Conservation (phyloP, 495 filamentous ascomycete genomes). For the Penicillium robsamsonii region DNA sequence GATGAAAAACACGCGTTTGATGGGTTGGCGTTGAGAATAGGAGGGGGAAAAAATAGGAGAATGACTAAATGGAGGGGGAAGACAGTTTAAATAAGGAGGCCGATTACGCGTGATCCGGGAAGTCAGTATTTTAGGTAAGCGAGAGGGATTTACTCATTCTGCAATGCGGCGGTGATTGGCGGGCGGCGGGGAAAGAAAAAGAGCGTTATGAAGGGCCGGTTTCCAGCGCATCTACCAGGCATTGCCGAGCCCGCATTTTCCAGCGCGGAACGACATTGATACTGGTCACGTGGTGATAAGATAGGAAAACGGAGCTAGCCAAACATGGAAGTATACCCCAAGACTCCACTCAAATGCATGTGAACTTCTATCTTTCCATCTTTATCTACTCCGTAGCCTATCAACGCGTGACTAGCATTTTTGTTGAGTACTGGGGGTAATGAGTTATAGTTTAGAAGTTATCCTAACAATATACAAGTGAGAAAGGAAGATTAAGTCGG, state of each 20-base stretch:
- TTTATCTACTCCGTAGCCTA: neutral
- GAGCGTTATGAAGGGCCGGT: slow-evolving; percentile 46
- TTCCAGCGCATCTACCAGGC: slow-evolving; percentile 35
- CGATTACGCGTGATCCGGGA: slow-evolving; percentile 29
- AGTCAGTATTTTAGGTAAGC: slow-evolving; percentile 24
- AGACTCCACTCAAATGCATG: neutral
- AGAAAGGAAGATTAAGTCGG: neutral
- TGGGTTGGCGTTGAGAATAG: slow-evolving; percentile 20
- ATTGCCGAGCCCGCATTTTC: slow-evolving; percentile 26
- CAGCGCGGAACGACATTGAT: slow-evolving; percentile 8
- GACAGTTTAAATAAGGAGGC: slow-evolving; percentile 27
- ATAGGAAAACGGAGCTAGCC: neutral
- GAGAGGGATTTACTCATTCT: slow-evolving; percentile 26
- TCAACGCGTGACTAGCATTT: neutral
- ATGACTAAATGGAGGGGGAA: slow-evolving; percentile 19
- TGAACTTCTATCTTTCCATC: neutral
- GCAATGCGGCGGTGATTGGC: slow-evolving; percentile 44
- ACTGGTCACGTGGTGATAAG: slow-evolving; percentile 28
- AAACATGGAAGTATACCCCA: neutral
- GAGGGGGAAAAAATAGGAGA: slow-evolving; percentile 20
- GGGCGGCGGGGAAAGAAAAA: slow-evolving; percentile 36
- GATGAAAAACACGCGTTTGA: slow-evolving; percentile 35
- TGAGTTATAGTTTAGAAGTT: neutral
- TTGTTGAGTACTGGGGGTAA: neutral
- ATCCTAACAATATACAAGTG: neutral